Conservation (phyloP, 2,329 filamentous ascomycete species). For the Fusarium sulawesiense region DNA sequence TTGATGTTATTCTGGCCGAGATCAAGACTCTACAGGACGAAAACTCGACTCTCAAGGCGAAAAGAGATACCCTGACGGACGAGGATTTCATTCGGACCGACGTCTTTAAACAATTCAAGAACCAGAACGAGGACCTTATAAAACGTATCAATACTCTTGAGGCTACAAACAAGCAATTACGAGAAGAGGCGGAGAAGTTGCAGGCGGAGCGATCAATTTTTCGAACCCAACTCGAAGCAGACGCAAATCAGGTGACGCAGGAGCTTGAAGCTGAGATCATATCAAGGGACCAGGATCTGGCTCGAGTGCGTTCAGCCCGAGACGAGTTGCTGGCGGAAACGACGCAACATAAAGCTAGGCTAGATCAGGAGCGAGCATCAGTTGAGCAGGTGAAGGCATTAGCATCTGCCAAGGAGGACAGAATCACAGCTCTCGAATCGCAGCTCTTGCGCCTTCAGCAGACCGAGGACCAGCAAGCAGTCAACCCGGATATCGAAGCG, state of each 20-base stretch:
- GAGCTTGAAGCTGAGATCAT: constrained; percentile 87
- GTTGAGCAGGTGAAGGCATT: constrained; percentile 83
- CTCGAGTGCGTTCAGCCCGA: constrained; percentile 82
- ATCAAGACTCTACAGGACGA: constrained; percentile 81
- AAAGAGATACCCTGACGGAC: constrained; percentile 80
- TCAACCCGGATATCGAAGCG: constrained; percentile 62
- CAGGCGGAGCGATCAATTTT: constrained; percentile 87
- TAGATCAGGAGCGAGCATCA: constrained; percentile 79
- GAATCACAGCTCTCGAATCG: constrained; percentile 83
- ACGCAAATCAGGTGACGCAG: constrained; percentile 76
- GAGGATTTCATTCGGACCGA: constrained; percentile 95
- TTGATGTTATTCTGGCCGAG: constrained; percentile 82
- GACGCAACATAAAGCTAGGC: constrained; percentile 79
- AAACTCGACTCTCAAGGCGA: constrained; percentile 76
- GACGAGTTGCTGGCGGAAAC: constrained; percentile 89
- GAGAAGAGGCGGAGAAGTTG: constrained; percentile 85
- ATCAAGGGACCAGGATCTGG: constrained; percentile 84
- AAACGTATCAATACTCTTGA: constrained; percentile 92
- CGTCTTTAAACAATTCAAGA: constrained; percentile 90
- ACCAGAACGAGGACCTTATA: constrained; percentile 91
- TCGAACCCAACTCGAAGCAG: constrained; percentile 82
- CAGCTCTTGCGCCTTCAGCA: constrained; percentile 79
- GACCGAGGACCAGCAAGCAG: constrained; percentile 59
- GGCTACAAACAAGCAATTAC: constrained; percentile 84
- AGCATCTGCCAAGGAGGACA: constrained; percentile 79